Percentiles rank a stretch among this genome's conserved stretches.
These are phyloP conservation scores for Trichoderma koningiopsis DNA, from an alignment of 2,329 filamentous ascomycete genomes.

Conservation along the genomic window DNA sequence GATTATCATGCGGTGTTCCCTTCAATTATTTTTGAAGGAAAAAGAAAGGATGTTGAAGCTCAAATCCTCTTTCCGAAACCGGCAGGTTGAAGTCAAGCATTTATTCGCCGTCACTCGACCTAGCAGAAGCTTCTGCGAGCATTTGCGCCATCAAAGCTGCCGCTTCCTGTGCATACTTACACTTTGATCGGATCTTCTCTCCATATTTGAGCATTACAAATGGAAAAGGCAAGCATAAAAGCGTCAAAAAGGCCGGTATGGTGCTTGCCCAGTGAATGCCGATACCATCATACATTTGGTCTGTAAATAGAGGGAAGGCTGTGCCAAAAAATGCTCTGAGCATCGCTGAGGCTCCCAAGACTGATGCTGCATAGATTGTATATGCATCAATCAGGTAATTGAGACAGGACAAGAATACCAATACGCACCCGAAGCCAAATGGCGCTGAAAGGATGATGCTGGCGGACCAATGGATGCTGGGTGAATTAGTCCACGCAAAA, in stretches of 20 bases:
- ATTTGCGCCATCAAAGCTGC: background rate
- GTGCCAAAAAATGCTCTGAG: conserved; percentile 8
- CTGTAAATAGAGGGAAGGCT: background rate
- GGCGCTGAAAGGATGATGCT: conserved; percentile 7
- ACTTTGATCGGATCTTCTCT: background rate
- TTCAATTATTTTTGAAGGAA: background rate
- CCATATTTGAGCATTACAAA: conserved; percentile 9
- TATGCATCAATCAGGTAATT: conserved; percentile 1
- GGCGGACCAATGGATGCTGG: conserved; percentile 1
- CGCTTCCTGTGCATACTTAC: conserved; percentile 6
- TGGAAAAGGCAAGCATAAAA: conserved; percentile 1
- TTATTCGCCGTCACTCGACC: background rate
- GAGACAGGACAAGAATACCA: background rate
- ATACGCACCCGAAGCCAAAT: background rate
- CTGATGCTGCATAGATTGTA: conserved; percentile 3
- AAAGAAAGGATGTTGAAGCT: background rate
- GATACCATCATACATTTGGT: background rate
- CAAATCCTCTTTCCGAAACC: background rate
- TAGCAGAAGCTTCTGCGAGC: background rate
- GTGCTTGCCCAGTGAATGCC: background rate
- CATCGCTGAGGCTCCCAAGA: conserved; percentile 3
- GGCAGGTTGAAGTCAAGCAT: background rate
- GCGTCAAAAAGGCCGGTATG: background rate
- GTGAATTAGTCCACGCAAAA: conserved; percentile 1
- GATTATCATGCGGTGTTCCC: too few relatives aligned